Conservation (phyloP, 2,329 filamentous ascomycete genomes). For the Periconia sp. region DNA sequence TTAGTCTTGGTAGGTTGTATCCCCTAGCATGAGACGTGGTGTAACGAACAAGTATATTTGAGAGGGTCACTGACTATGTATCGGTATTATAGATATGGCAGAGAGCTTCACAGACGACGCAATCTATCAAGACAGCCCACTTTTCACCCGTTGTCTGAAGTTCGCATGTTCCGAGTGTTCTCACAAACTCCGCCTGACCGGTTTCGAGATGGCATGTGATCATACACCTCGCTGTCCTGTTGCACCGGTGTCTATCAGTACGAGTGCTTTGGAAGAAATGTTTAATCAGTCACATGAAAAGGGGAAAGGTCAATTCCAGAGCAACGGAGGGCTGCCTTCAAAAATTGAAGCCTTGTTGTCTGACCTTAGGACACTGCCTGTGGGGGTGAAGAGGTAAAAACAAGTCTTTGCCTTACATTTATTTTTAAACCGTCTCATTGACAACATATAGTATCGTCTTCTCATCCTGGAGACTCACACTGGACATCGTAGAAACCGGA, state of each 20-base stretch:
- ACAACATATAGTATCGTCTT: slow-evolving; percentile 50
- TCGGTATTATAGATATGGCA: slow-evolving; percentile 3
- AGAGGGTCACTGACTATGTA: not conserved
- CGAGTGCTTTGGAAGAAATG: slow-evolving; percentile 9
- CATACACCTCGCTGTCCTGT: slow-evolving; percentile 15
- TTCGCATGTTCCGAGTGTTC: slow-evolving; percentile 16
- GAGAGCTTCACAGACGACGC: slow-evolving; percentile 5
- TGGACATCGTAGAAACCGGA: slow-evolving; percentile 49
- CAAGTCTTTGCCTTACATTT: not conserved
- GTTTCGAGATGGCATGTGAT: slow-evolving; percentile 11
- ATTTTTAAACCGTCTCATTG: not conserved
- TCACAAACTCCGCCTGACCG: slow-evolving; percentile 2
- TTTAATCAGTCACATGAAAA: not conserved
- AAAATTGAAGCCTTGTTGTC: slow-evolving; percentile 41
- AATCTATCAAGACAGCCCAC: slow-evolving; percentile 1
- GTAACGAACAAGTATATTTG: too few species aligned
- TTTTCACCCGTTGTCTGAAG: slow-evolving; percentile 16
- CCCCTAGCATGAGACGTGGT: too few species aligned
- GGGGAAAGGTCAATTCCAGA: too few species aligned
- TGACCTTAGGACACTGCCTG: slow-evolving; percentile 32
- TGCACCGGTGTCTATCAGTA: slow-evolving; percentile 11
- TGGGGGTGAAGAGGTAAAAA: slow-evolving; percentile 41
- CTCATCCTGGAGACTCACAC: slow-evolving; percentile 53
- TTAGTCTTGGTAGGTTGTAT: not conserved
- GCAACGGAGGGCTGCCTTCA: slow-evolving; percentile 6